phyloP scores from a whole-genome alignment of 108 stramenopile genomes.

The Pseudonitzschia pungens region DNA sequence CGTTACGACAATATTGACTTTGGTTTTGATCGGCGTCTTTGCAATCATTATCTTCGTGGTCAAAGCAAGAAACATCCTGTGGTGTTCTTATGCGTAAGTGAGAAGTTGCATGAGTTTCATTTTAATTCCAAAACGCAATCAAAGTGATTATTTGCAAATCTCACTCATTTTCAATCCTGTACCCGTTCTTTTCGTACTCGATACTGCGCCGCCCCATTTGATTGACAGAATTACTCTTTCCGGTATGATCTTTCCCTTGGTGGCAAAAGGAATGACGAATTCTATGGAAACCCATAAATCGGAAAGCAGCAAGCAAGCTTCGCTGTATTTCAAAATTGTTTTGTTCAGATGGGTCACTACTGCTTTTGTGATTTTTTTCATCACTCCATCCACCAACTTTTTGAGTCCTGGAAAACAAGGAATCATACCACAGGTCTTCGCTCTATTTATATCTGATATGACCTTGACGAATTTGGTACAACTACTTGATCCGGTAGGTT shows the following conservation, averaged over 20 bases:
- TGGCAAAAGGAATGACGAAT: slow-evolving; percentile 68
- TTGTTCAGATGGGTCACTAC: slow-evolving; percentile 79
- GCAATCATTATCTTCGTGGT: slow-evolving; percentile 37
- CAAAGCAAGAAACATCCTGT: background rate
- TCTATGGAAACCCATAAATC: slow-evolving; percentile 66
- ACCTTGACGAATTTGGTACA: slow-evolving; percentile 60
- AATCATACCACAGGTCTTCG: slow-evolving; percentile 34
- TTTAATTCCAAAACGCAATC: background rate
- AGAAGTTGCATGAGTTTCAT: background rate
- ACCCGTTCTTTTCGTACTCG: background rate
- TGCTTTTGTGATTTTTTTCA: slow-evolving; percentile 77
- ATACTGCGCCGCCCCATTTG: background rate
- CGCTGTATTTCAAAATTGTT: slow-evolving; percentile 77
- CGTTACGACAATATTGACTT: slow-evolving; percentile 58
- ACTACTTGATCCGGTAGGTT: slow-evolving; percentile 43
- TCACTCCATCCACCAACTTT: slow-evolving; percentile 75
- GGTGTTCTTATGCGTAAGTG: background rate
- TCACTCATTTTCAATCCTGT: no score
- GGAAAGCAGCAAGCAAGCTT: slow-evolving; percentile 65
- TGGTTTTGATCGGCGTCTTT: slow-evolving; percentile 47
- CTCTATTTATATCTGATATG: slow-evolving; percentile 76
- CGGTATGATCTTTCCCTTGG: slow-evolving; percentile 73
- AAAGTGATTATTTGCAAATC: slow-evolving; percentile 27
- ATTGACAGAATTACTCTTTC: slow-evolving; percentile 52
- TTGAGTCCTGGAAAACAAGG: slow-evolving; percentile 21